Percentiles rank a stretch among this genome's conserved stretches.
Conservation (phyloP, 1,284 basidiomycete genomes). For the Leccinum fallax region DNA sequence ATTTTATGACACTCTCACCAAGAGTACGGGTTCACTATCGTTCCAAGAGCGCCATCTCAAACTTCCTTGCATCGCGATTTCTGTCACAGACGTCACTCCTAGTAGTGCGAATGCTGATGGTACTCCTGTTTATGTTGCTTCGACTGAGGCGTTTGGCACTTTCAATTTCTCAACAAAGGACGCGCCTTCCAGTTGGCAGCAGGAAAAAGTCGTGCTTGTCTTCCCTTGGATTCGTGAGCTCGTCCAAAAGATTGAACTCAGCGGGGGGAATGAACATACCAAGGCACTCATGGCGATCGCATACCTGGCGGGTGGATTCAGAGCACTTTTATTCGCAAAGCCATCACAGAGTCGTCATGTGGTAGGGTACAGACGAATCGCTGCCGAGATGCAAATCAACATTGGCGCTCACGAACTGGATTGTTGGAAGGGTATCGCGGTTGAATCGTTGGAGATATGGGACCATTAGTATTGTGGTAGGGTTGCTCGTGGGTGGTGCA, state of each 20-base stretch:
- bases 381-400: not conserved
- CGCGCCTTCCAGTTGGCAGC: not conserved
- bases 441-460: not conserved
- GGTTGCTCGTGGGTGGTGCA: too few relatives aligned
- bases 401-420: not conserved
- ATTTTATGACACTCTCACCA: not conserved
- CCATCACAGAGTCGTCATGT: not conserved
- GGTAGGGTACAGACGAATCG: not conserved
- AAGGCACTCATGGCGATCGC: not conserved
- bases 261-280: not conserved
- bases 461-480: not conserved
- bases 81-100: not conserved
- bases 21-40: not conserved
- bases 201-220: slow-evolving; percentile 3
- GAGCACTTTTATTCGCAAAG: not conserved
- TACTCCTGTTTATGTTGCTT: not conserved
- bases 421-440: not conserved
- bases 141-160: slow-evolving; percentile 5
- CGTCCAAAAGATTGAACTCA: not conserved
- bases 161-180: not conserved
- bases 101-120: not conserved
- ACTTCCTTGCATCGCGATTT: slow-evolving; percentile 18
- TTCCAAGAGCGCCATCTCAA: slow-evolving; percentile 10
- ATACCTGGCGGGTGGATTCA: not conserved
- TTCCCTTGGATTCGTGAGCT: slow-evolving; percentile 21